Base-by-base conservation (phyloP, 306 rosid genomes). In the Neltuma alba region DNA sequence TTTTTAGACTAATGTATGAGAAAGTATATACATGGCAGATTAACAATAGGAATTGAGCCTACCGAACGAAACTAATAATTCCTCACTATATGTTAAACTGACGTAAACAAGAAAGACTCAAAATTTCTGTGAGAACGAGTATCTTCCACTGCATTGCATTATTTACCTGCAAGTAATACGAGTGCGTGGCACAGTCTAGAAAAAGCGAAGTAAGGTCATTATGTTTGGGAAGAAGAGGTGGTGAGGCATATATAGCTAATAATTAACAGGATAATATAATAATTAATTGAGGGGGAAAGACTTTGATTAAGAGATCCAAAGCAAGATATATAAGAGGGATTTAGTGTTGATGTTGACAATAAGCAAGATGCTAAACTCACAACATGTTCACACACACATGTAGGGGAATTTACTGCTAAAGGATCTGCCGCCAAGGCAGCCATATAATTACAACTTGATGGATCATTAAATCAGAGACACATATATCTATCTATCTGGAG, bases 341-440 rank as follows among this genome's bases (percentile, higher is more conserved):
- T 5, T 66, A 34, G 25, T 41, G 20, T 75, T 28, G 68, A 68
- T 6, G 63, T 61, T 64, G 76, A 72, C 65, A 34, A 14, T 8
- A 72, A 23, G 57, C 7, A 52, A 74, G 68, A 72, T 55, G 75
- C 82, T 72, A 23, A 72, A 77, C 58, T 41, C 76, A 23, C 38
- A 45, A 55, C 85, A 31, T 62, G 72, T 69, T 79, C 72, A 72
- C 65, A 23, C 27, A n/a, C 61, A 21, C 28, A 64, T 23, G 1
- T 16, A 18, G n/a, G 34, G 1, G 37, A 72, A 77, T 54, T 54
- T n/a, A 54, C 79, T 60, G 40, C 16, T 9, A 20, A 78, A 85
- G 85, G 80, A 67, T 9, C 74, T 69, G 74, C 74, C 74, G 74
- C 74, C 58, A 70, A 54, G 77, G 48, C 52, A 61, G 65, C 23